A percentile compares a stretch with the other conserved stretches of the same genome.
phyloP scores from a whole-genome alignment of 2,329 filamentous ascomycete species.

The Epichloe gansuensis region DNA sequence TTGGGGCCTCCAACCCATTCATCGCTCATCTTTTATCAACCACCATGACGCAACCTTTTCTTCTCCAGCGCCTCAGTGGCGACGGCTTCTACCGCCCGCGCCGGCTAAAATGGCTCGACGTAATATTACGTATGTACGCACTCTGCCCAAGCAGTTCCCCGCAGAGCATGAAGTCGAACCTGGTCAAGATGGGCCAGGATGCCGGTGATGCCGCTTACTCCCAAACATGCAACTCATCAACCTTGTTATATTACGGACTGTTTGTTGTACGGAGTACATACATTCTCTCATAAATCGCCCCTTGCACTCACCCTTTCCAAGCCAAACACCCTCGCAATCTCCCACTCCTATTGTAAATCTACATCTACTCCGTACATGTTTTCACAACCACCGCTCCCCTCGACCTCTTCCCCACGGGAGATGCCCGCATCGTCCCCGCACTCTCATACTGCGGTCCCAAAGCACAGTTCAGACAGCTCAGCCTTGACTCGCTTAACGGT shows the following conservation, averaged over 20 bases:
- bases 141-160: too few species aligned
- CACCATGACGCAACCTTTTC: too few species aligned
- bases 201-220: conserved; percentile 53
- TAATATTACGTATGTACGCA: too few species aligned
- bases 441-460: conserved; percentile 8
- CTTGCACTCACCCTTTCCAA: background rate
- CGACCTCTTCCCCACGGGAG: conserved; percentile 1
- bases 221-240: conserved; percentile 15
- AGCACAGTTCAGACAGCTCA: conserved; percentile 12
- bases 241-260: too few species aligned
- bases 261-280: too few species aligned
- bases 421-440: conserved; percentile 7
- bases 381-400: conserved; percentile 12
- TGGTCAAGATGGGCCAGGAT: conserved; percentile 49
- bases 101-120: too few species aligned
- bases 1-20: too few species aligned
- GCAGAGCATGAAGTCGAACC: conserved; percentile 16
- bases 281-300: conserved; percentile 11
- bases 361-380: conserved; percentile 8
- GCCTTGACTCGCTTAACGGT: too few species aligned
- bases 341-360: background rate
- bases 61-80: too few species aligned
- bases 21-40: too few species aligned
- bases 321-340: background rate
- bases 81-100: too few species aligned